Evolutionary conservation across 2,329 filamentous ascomycete genomes (phyloP), one percentile per base, ranked within the genome.

Genomic region (Sporothrix humicola): DNA sequence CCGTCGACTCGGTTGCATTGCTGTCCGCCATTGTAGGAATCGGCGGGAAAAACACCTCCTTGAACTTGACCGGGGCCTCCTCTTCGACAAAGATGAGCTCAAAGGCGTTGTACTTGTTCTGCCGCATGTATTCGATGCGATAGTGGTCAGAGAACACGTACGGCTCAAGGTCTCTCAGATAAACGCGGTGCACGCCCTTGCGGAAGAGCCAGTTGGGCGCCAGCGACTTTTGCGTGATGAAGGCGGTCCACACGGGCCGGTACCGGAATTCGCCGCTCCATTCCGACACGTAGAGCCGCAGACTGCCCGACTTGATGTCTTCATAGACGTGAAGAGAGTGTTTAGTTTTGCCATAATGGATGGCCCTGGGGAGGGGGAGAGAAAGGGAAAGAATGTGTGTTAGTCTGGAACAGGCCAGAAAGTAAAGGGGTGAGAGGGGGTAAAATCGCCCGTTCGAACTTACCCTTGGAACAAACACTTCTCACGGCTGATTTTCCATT

Each of bases 181-280:
- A 85, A 73, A 91, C 80, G 31, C 84, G 82, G 72, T 84, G 83
- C 13, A 80, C 80, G 13, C 83, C 83, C 54, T 85, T 84, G 61
- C 84, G 85, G 44, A 83, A 82, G 26, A 90, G 79, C 88, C 88
- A 90, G 3, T 81, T 82, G 0, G 81, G 78, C 2, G 85, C 86
- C 48, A 81, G 79, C 12, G 83, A 83, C 74, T 88, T 85, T 69
- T 86, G 82, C 0, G 87, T 89, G 31, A 90, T 81, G 77, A 91
- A 91, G 2, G 89, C 88, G 2, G 89, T 91, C 89, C 89, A 91
- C 9, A 91, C 84, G 0, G 89, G 89, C 76, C 87, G 89, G 69
- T 82, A 82, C 44, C 81, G 82, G 69, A 89, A 78, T 70, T 86
- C 84, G 1, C 87, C 88, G n/a, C 86, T 84, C 82, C 84, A 85